These are phyloP conservation scores for Sophora flavescens DNA, from an alignment of 306 rosid genomes.

Conservation along the genomic window DNA sequence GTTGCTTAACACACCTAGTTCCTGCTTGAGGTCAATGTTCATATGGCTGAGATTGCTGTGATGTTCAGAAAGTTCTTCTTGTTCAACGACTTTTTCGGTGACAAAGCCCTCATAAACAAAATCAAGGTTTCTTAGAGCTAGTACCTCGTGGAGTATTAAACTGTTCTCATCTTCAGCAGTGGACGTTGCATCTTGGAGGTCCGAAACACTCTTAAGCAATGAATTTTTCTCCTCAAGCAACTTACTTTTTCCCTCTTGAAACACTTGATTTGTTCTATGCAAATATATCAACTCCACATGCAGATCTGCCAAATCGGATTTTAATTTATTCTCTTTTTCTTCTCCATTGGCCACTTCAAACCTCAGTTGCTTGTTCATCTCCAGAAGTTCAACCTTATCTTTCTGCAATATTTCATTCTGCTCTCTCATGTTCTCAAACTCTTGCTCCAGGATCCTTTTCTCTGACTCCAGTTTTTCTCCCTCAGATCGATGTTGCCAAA, in stretches of 20 bases:
- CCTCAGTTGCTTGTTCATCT: constrained; percentile 63
- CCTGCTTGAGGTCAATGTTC: constrained; percentile 64
- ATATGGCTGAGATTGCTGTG: constrained; percentile 53
- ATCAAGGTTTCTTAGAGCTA: constrained; percentile 62
- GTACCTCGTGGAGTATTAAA: constrained; percentile 64
- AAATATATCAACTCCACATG: constrained; percentile 60
- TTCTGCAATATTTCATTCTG: constrained; percentile 58
- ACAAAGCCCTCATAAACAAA: constrained; percentile 69
- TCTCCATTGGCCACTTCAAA: constrained; percentile 65
- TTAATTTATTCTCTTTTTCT: constrained; percentile 59
- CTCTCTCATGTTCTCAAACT: constrained; percentile 57
- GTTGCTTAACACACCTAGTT: constrained; percentile 60
- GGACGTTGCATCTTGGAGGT: constrained; percentile 62
- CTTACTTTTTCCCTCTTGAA: constrained; percentile 67
- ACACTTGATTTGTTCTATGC: constrained; percentile 53
- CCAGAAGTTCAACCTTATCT: constrained; percentile 69
- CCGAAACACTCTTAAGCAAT: constrained; percentile 58
- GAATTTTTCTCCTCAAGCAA: constrained; percentile 69
- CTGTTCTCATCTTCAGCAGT: constrained; percentile 64
- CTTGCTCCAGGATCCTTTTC: constrained; percentile 60
- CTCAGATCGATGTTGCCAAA: constrained; percentile 66
- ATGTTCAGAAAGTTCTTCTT: constrained; percentile 61
- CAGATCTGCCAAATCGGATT: constrained; percentile 59
- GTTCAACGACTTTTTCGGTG: constrained; percentile 68
- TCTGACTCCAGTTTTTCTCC: constrained; percentile 58